Conservation (phyloP, 441 rosid genomes). For the Erysimum pusillum region DNA sequence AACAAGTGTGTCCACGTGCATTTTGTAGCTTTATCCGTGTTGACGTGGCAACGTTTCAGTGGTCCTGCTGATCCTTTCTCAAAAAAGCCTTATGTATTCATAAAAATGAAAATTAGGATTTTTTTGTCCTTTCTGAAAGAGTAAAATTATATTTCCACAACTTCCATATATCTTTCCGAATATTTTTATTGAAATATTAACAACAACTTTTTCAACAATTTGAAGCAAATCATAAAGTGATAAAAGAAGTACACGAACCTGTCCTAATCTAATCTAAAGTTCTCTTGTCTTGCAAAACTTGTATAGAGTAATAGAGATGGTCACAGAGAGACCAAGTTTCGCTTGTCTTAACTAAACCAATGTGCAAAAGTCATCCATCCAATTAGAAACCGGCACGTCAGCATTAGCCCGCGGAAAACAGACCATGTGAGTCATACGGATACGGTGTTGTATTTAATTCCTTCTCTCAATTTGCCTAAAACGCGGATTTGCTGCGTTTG, state of each 20-base stretch:
- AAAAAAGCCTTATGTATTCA: background rate
- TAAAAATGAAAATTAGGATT: background rate
- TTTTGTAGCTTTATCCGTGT: background rate
- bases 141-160: background rate
- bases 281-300: constrained; percentile 24
- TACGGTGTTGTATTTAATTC: constrained; percentile 27
- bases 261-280: constrained; percentile 14
- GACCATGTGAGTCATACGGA: constrained; percentile 28
- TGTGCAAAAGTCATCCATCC: constrained; percentile 5
- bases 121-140: background rate
- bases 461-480: background rate
- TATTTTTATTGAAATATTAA: background rate
- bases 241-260: constrained; percentile 12
- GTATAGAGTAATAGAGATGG: background rate
- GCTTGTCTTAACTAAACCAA: constrained; percentile 1
- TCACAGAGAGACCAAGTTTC: background rate
- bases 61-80: constrained; percentile 10
- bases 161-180: background rate
- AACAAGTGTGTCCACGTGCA: constrained; percentile 25
- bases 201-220: background rate
- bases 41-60: constrained; percentile 5
- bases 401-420: constrained; percentile 17
- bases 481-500: constrained; percentile 45
- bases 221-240: background rate
- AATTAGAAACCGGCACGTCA: constrained; percentile 30